Conservation (phyloP, 495 filamentous ascomycete genomes). For the Hypoxylon crocopeplum region DNA sequence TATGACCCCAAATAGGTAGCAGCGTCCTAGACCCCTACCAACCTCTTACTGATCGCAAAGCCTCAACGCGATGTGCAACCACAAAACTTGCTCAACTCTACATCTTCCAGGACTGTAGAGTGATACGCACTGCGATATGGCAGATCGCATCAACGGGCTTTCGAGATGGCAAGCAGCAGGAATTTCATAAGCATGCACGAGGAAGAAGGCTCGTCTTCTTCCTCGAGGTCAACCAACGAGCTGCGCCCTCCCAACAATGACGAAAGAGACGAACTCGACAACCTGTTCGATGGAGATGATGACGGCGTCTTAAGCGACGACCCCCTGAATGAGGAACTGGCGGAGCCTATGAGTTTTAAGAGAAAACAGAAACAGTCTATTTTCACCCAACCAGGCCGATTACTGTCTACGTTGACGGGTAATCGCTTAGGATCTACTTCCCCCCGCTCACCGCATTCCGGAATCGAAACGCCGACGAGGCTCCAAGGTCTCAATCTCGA, state of each 20-base stretch:
- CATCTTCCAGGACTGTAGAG: neutral
- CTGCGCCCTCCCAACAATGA: conserved; percentile 37
- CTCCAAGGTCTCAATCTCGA: conserved; percentile 21
- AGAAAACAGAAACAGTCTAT: conserved; percentile 71
- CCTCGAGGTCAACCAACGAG: conserved; percentile 39
- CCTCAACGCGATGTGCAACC: conserved; percentile 3
- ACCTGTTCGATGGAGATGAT: conserved; percentile 50
- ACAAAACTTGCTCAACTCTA: conserved; percentile 7
- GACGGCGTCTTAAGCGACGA: conserved; percentile 53
- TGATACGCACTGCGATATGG: conserved; percentile 35
- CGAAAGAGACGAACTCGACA: conserved; percentile 54
- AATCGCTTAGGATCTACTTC: conserved; percentile 28
- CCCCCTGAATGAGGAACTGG: conserved; percentile 56
- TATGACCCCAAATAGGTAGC: too few species aligned
- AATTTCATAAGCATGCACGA: conserved; percentile 39
- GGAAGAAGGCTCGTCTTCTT: conserved; percentile 41
- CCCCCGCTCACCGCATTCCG: conserved; percentile 28
- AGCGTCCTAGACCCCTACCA: conserved; percentile 3
- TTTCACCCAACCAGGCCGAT: conserved; percentile 56
- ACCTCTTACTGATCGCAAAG: conserved; percentile 20
- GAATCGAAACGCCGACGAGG: conserved; percentile 28
- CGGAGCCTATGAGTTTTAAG: conserved; percentile 78
- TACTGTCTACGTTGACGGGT: conserved; percentile 64
- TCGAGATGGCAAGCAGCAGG: conserved; percentile 43
- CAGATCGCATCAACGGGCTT: conserved; percentile 30